Evolutionary conservation across 306 rosid species (phyloP).

Genomic region (Adenanthera pavonina): DNA sequence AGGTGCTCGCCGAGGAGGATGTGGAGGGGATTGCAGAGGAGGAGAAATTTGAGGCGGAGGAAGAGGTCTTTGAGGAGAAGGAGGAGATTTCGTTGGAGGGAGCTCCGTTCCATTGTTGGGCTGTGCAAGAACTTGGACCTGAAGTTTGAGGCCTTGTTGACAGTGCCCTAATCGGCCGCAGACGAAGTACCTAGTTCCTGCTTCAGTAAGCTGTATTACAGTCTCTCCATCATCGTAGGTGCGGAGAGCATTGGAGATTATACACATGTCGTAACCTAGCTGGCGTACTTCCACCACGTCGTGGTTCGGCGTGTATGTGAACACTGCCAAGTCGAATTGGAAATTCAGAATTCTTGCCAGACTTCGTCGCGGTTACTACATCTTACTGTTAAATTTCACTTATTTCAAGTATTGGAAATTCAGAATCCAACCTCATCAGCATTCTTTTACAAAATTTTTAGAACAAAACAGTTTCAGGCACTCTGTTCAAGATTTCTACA

Average conservation of each 20-base stretch:
- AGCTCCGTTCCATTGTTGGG: constrained; percentile 42
- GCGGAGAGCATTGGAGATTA: constrained; percentile 48
- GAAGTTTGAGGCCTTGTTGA: constrained; percentile 69
- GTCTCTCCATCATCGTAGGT: constrained; percentile 64
- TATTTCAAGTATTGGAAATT: neutral
- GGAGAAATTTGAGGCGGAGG: neutral
- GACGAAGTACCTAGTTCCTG: constrained; percentile 67
- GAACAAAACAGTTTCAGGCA: neutral
- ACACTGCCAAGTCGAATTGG: constrained; percentile 56
- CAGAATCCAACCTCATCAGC: neutral
- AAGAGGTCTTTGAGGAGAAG: neutral
- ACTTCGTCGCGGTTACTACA: neutral
- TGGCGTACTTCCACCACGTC: constrained; percentile 73
- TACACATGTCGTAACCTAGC: constrained; percentile 58
- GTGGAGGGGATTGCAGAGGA: neutral
- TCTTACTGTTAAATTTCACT: neutral
- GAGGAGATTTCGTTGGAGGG: neutral
- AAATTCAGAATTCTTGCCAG: neutral
- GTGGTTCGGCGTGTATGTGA: constrained; percentile 69
- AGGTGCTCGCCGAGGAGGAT: neutral
- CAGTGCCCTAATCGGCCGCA: constrained; percentile 78
- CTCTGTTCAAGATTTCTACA: neutral
- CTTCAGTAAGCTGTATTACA: constrained; percentile 52
- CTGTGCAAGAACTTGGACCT: constrained; percentile 56
- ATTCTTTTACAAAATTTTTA: neutral